Evolutionary conservation across 2,329 filamentous ascomycete species (phyloP).

Genomic region (Chrysosporium keratinophilum): DNA sequence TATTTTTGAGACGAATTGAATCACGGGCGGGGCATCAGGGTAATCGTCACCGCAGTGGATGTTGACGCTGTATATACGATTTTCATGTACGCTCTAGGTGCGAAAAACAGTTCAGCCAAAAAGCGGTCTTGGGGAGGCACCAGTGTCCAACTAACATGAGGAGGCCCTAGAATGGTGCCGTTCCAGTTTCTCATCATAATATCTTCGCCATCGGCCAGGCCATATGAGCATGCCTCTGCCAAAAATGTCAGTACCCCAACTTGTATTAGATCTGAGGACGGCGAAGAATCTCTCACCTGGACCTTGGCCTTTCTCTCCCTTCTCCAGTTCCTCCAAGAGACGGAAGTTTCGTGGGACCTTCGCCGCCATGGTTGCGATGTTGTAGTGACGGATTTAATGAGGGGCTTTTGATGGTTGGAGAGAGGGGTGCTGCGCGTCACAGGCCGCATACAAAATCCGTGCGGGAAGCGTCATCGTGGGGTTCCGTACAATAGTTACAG

Average conservation of each 20-base stretch:
- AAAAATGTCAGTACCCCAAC: conserved; percentile 5
- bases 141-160: conserved; percentile 59
- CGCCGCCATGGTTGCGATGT: conserved; percentile 43
- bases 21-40: conserved; percentile 75
- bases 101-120: not conserved
- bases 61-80: conserved; percentile 96
- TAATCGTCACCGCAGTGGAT: conserved; percentile 90
- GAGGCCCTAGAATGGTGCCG: conserved; percentile 90
- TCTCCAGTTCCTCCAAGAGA: conserved; percentile 93
- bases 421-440: not conserved
- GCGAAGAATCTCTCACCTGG: conserved; percentile 46
- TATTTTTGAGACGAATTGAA: conserved; percentile 88
- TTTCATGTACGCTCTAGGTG: conserved; percentile 83
- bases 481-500: not conserved
- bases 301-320: conserved; percentile 94
- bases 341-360: conserved; percentile 94
- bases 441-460: not conserved
- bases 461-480: not conserved
- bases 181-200: conserved; percentile 98
- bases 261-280: conserved; percentile 18
- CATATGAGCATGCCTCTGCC: conserved; percentile 90
- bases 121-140: conserved; percentile 8
- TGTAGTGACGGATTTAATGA: not conserved
- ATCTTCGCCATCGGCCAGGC: conserved; percentile 86
- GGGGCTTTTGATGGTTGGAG: not conserved